Evolutionary conservation across 352 stramenopile genomes (phyloP).

Genomic region (Globisporangium parvum): DNA sequence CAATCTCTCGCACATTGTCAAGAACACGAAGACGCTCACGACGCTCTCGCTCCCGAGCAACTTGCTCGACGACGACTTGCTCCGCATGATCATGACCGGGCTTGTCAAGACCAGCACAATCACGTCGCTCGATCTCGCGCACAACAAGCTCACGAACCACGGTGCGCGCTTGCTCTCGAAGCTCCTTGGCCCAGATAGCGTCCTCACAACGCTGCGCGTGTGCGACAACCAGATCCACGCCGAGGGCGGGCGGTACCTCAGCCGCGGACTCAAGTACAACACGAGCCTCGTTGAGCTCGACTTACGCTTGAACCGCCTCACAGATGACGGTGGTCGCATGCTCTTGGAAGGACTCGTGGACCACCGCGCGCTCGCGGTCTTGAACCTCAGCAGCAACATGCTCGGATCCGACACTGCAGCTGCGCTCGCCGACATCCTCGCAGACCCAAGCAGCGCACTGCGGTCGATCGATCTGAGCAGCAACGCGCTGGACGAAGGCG

Average conservation of each 20-base stretch:
- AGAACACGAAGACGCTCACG: conserved; percentile 81
- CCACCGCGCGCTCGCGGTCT: conserved; percentile 49
- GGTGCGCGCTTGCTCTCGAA: conserved; percentile 87
- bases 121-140: conserved; percentile 90
- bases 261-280: conserved; percentile 88
- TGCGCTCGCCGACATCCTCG: conserved; percentile 64
- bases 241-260: conserved; percentile 88
- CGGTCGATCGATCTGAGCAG: conserved; percentile 76
- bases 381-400: conserved; percentile 88
- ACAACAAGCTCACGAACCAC: conserved; percentile 95
- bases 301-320: conserved; percentile 88
- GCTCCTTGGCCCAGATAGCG: conserved; percentile 83
- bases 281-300: conserved; percentile 87
- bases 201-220: conserved; percentile 87
- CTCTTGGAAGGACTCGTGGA: conserved; percentile 81
- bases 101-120: conserved; percentile 91
- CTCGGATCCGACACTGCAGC: conserved; percentile 68
- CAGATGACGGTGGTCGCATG: conserved; percentile 86
- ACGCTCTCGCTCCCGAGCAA: conserved; percentile 87
- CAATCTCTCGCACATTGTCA: conserved; percentile 86
- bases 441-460: conserved; percentile 53
- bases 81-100: conserved; percentile 92
- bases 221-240: conserved; percentile 93
- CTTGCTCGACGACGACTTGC: conserved; percentile 89
- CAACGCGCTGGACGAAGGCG: conserved; percentile 63